phyloP scores from a whole-genome alignment of 805 yeast genomes.

The Cyberlindnera suaveolens region DNA sequence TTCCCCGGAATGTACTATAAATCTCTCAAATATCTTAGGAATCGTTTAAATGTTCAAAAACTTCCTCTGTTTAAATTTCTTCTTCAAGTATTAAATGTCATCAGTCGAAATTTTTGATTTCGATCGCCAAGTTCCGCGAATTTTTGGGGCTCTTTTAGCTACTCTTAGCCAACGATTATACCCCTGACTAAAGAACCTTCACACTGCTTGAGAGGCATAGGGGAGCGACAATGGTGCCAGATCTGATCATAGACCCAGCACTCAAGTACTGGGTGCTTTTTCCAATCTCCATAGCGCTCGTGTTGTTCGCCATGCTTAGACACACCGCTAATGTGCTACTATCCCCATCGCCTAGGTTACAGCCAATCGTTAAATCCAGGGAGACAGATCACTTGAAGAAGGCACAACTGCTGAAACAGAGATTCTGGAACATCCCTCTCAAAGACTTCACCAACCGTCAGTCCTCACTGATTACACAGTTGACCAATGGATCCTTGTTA shows the following conservation, averaged over 20 bases:
- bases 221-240: conserved; percentile 31
- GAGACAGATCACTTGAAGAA: conserved; percentile 61
- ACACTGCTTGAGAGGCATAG: not conserved
- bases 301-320: conserved; percentile 75
- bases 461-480: conserved; percentile 37
- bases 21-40: not conserved
- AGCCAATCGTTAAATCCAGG: conserved; percentile 42
- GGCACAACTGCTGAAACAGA: conserved; percentile 50
- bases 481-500: conserved; percentile 45
- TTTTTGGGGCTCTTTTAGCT: no score
- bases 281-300: conserved; percentile 88
- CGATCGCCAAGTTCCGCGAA: no score
- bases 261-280: conserved; percentile 84
- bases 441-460: conserved; percentile 51
- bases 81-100: no score
- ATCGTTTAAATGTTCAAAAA: not conserved
- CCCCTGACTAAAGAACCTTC: no score
- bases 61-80: no score
- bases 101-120: no score
- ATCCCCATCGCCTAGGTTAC: conserved; percentile 47
- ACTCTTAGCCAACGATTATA: no score
- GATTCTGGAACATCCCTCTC: conserved; percentile 45
- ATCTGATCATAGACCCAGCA: conserved; percentile 68
- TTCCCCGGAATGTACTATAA: not conserved
- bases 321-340: conserved; percentile 60